Conservation (phyloP, 1,284 basidiomycete genomes). For the Wolfiporia cocos region DNA sequence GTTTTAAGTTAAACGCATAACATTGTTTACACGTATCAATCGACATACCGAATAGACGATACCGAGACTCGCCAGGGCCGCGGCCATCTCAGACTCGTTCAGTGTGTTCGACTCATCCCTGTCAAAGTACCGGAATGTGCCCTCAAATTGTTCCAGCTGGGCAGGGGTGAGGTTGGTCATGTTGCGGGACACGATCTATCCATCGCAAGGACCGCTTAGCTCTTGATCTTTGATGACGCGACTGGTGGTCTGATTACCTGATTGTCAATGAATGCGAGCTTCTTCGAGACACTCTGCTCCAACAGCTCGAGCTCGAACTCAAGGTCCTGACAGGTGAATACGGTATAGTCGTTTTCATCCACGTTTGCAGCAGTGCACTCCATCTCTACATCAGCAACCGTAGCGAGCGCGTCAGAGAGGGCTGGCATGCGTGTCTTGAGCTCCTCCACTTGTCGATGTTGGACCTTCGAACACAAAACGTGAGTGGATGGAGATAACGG, state of each 20-base stretch:
- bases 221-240: neutral
- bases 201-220: neutral
- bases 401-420: constrained; percentile 48
- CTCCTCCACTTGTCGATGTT: constrained; percentile 44
- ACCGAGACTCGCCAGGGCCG: constrained; percentile 90
- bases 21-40: neutral
- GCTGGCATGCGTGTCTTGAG: constrained; percentile 64
- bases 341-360: constrained; percentile 96
- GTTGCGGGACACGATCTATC: constrained; percentile 80
- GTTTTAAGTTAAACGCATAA: neutral
- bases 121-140: constrained; percentile 97
- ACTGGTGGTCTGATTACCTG: constrained; percentile 48
- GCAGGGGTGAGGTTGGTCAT: constrained; percentile 93
- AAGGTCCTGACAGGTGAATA: constrained; percentile 87
- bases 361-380: constrained; percentile 89
- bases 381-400: constrained; percentile 59
- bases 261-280: constrained; percentile 94
- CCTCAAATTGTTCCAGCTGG: constrained; percentile 95
- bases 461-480: constrained; percentile 32
- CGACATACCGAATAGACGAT: constrained; percentile 79
- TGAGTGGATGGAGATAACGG: constrained; percentile 15
- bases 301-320: constrained; percentile 87
- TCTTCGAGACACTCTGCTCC: constrained; percentile 78
- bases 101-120: constrained; percentile 89
- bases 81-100: constrained; percentile 81